These are phyloP conservation scores for Eucalyptus sp. DNA, from an alignment of 345 rosid genomes.

Conservation along the genomic window DNA sequence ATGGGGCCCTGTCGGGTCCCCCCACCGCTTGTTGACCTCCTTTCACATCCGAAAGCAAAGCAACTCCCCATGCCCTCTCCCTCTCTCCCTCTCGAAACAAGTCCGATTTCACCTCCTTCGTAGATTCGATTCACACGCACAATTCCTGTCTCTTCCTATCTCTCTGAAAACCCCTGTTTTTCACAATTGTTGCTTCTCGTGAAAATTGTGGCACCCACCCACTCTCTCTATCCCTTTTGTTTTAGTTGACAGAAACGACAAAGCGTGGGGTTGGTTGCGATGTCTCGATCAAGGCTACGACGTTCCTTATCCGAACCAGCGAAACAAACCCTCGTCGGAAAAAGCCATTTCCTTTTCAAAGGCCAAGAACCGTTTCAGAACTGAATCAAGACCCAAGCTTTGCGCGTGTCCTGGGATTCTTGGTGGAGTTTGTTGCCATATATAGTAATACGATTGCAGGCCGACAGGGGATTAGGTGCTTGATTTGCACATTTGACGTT, in stretches of 20 bases:
- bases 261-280: background rate
- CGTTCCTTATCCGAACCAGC: too few species aligned
- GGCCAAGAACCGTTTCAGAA: background rate
- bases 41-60: constrained; percentile 21
- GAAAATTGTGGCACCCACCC: background rate
- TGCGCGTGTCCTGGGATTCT: background rate
- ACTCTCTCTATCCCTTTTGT: background rate
- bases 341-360: background rate
- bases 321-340: background rate
- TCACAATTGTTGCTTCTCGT: background rate
- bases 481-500: background rate
- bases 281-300: too few species aligned
- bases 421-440: background rate
- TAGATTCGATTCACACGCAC: background rate
- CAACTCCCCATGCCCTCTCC: constrained; percentile 43
- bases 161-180: too few species aligned
- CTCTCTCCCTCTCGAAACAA: background rate
- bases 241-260: fast-evolving
- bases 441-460: background rate
- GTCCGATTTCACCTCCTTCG: background rate
- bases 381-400: background rate
- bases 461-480: background rate
- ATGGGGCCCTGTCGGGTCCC: constrained; percentile 8
- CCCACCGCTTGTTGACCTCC: constrained; percentile 80
- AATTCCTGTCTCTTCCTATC: background rate